A percentile compares a stretch with the other conserved stretches of the same genome.
Conservation (phyloP, 1,284 basidiomycete genomes). For the Cryptococcus sp. region DNA sequence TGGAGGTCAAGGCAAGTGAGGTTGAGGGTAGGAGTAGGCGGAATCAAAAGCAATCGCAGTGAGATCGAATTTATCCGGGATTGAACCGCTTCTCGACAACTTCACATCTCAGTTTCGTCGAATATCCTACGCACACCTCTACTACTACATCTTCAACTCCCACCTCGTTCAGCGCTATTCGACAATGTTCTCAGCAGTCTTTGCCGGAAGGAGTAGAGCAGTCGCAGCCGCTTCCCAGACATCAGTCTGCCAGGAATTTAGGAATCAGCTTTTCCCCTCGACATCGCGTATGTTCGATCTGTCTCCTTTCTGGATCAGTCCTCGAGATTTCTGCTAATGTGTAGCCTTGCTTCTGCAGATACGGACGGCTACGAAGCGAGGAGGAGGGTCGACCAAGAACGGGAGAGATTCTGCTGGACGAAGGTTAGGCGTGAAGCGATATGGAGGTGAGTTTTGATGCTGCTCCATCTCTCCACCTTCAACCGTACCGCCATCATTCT, state of each 20-base stretch:
- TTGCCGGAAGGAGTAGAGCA: slow-evolving; percentile 1
- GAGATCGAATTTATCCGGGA: background rate
- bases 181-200: background rate
- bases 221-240: background rate
- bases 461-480: too few species aligned
- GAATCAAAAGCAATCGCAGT: background rate
- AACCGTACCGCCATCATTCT: too few species aligned
- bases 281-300: slow-evolving; percentile 1
- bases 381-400: slow-evolving; percentile 85
- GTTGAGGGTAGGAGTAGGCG: background rate
- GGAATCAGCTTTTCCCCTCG: slow-evolving; percentile 3
- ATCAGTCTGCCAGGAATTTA: slow-evolving; percentile 5
- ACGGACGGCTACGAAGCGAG: slow-evolving; percentile 88
- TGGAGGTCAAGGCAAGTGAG: background rate
- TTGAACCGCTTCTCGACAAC: background rate
- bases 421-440: slow-evolving; percentile 87
- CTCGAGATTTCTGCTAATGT: background rate
- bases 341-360: slow-evolving; percentile 51
- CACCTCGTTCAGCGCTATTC: background rate
- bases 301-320: background rate
- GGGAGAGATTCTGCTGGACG: slow-evolving; percentile 85
- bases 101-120: background rate
- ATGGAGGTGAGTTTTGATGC: slow-evolving; percentile 77
- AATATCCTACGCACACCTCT: background rate
- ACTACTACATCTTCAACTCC: background rate